A percentile compares a stretch with the other conserved stretches of the same genome.
phyloP scores from a whole-genome alignment of 805 yeast genomes.

The Saccharomyces mikatae region DNA sequence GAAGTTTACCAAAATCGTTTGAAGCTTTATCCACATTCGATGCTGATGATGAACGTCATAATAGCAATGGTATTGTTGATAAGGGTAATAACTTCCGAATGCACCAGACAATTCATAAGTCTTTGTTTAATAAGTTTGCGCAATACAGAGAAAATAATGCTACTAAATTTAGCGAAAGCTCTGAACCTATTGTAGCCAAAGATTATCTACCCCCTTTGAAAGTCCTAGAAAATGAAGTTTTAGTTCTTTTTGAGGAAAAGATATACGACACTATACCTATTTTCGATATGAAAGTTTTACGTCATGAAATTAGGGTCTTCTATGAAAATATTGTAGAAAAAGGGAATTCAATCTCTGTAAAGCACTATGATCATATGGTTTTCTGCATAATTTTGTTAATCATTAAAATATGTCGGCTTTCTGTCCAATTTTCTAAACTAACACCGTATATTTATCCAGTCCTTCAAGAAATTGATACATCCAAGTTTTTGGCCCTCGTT shows the following conservation, averaged over 20 bases:
- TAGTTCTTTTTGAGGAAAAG: conserved; percentile 18
- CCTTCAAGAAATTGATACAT: conserved; percentile 12
- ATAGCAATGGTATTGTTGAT: not conserved
- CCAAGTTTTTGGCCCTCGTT: conserved; percentile 19
- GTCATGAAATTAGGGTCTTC: conserved; percentile 10
- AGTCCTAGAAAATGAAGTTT: conserved; percentile 12
- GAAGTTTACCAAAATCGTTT: conserved; percentile 20
- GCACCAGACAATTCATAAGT: conserved; percentile 18
- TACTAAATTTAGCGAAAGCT: conserved; percentile 6
- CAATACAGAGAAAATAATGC: conserved; percentile 16
- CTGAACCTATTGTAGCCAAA: conserved; percentile 3
- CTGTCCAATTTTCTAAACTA: conserved; percentile 15
- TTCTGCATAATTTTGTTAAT: conserved; percentile 19
- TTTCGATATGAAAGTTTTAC: conserved; percentile 13
- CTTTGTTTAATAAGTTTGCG: conserved; percentile 24
- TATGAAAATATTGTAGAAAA: conserved; percentile 11
- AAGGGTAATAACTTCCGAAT: conserved; percentile 8
- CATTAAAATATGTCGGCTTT: conserved; percentile 18
- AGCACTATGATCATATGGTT: conserved; percentile 21
- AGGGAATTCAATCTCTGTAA: conserved; percentile 5
- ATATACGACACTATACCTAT: conserved; percentile 20
- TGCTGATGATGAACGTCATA: conserved; percentile 8
- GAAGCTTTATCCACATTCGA: conserved; percentile 18
- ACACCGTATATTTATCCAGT: conserved; percentile 1
- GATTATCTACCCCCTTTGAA: conserved; percentile 13